Evolutionary conservation across 148 eudicot species (phyloP).

Genomic region (Diospyros kaki): DNA sequence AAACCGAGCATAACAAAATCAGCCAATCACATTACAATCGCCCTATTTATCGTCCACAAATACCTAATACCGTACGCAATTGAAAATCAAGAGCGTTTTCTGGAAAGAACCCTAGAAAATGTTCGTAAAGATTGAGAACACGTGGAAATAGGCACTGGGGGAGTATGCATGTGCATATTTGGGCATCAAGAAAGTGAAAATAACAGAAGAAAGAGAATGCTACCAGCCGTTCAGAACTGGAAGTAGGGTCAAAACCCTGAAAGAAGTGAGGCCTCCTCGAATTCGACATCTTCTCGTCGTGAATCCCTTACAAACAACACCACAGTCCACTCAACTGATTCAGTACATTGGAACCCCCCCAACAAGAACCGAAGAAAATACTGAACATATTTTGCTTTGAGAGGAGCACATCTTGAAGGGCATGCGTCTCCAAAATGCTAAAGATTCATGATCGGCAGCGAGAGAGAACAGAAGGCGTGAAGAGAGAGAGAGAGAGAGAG

Average conservation of each 20-base stretch:
- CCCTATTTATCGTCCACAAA: not conserved
- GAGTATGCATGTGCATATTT: not conserved
- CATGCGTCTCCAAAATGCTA: not conserved
- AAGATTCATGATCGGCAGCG: not conserved
- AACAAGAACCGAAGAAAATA: conserved; percentile 1
- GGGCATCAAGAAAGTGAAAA: not conserved
- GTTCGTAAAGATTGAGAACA: not conserved
- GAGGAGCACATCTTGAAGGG: conserved; percentile 3
- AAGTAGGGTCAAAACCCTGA: conserved; percentile 47
- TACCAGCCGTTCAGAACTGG: conserved; percentile 46
- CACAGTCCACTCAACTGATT: conserved; percentile 10
- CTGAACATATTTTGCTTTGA: not conserved
- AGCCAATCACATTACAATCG: not conserved
- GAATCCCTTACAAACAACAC: not conserved
- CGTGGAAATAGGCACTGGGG: no score
- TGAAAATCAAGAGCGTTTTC: not conserved
- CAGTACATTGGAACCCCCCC: not conserved
- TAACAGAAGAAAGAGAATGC: not conserved
- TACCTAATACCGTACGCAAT: not conserved
- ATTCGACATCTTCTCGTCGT: conserved; percentile 25
- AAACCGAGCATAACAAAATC: not conserved
- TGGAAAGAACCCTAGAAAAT: not conserved
- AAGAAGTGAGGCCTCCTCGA: conserved; percentile 49
- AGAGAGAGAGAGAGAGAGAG: not conserved
- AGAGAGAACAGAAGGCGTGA: not conserved